Evolutionary conservation across 371 early-diverging fungal genomes (phyloP), one percentile per base, ranked within the genome.

Genomic region (Actinomortierella ambigua): DNA sequence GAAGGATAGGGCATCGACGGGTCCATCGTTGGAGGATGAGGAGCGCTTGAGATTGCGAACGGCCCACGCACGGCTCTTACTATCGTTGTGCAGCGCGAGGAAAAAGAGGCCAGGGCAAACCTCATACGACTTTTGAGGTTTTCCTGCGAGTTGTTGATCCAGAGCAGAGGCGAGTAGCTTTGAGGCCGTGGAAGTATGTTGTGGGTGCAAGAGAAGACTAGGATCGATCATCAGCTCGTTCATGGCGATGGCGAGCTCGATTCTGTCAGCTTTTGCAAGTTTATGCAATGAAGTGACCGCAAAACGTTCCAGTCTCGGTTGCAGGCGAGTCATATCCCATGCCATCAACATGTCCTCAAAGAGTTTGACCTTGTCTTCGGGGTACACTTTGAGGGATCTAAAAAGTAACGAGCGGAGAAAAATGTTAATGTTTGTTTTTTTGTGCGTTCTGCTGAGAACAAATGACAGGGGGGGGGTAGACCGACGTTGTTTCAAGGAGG

Each of bases 181-280:
- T 2, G 66, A 27, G 17, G 66, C 49, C 20, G 49, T 55, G 9
- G 9, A 43, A 3, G 63, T 57, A 27, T 66, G 60, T 2, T 54
- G 34, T 29, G 55, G 52, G 13, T 44, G 23, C 3, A 66, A 50
- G 2, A 73, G 51, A 11, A 63, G 29, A 20, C 63, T 47, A 4
- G 73, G 67, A 8, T 73, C 73, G 20, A 73, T 53, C 23, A 73
- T 14, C 13, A 66, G n/a, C 26, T 73, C 73, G 15, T 67, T 66
- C 15, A 73, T 23, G 39, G 46, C 39, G 11, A 73, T 60, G 51
- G 59, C 66, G 49, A 50, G 44, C 24, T 46, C 24, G n/a, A n/a
- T 27, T 51, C 50, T 18, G 51, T 56, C 17, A 46, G 47, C 3
- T 43, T 47, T 34, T 5, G 67, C 50, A 8, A 56, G 18, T 34